Conservation (phyloP, 768 basidiomycete genomes). For the Candolleomyces efflorescens region DNA sequence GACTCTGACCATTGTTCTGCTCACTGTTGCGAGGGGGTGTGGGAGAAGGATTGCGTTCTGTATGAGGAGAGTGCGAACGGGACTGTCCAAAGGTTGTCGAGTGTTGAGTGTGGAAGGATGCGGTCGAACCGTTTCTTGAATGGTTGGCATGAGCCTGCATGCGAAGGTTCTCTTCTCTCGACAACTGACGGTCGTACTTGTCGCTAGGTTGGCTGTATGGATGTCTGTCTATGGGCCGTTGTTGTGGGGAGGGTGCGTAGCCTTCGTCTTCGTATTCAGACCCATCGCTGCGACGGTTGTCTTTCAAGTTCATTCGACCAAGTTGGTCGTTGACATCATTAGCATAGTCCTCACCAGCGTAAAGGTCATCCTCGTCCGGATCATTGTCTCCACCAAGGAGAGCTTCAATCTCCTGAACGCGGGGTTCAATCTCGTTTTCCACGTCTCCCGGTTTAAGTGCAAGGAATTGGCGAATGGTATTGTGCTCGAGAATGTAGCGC, state of each 20-base stretch:
- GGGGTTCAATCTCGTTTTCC: conserved; percentile 60
- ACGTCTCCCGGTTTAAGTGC: conserved; percentile 84
- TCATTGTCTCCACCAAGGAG: conserved; percentile 35
- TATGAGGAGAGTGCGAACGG: conserved; percentile 33
- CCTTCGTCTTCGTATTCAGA: conserved; percentile 67
- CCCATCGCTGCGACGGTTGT: conserved; percentile 48
- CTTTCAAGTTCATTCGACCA: conserved; percentile 43
- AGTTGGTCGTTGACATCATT: conserved; percentile 40
- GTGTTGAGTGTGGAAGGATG: conserved; percentile 35
- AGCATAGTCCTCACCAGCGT: conserved; percentile 30
- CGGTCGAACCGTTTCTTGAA: conserved; percentile 44
- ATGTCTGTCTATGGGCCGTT: conserved; percentile 28
- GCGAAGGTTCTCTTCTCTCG: conserved; percentile 37
- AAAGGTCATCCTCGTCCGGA: conserved; percentile 1
- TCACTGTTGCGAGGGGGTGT: conserved; percentile 24
- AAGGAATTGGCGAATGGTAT: conserved; percentile 79
- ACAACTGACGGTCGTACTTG: conserved; percentile 28
- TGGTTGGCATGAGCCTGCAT: conserved; percentile 41
- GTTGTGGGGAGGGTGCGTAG: conserved; percentile 42
- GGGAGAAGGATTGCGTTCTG: conserved; percentile 28
- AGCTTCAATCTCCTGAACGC: conserved; percentile 53
- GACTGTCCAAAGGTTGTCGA: conserved; percentile 29
- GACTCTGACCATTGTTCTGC: conserved; percentile 19
- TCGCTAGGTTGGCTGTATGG: conserved; percentile 34
- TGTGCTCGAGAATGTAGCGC: conserved; percentile 77